Evolutionary conservation across 257 asterid genomes (phyloP).

Genomic region (Nicotiana benthamiana): DNA sequence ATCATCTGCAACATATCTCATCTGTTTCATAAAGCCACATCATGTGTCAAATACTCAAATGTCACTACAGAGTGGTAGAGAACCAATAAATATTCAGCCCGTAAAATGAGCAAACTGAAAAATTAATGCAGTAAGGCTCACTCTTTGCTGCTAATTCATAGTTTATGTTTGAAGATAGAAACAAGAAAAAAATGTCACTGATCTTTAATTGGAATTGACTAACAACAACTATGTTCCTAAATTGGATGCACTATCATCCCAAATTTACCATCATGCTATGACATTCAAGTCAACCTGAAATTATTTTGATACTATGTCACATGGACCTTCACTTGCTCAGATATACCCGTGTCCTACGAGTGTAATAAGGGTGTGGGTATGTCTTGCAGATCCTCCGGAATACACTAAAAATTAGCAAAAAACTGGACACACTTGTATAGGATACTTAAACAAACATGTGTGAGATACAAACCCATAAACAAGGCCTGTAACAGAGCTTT

Average conservation of each 20-base stretch:
- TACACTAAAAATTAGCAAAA: neutral
- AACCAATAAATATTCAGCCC: neutral
- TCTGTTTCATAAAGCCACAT: slow-evolving; percentile 33
- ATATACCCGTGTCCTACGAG: neutral
- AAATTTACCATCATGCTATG: neutral
- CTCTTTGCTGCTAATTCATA: neutral
- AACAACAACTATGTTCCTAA: neutral
- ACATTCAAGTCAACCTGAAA: neutral
- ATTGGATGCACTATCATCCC: neutral
- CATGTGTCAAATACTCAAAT: neutral
- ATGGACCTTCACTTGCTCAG: neutral
- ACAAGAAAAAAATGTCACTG: neutral
- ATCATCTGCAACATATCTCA: slow-evolving; percentile 75
- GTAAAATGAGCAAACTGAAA: neutral
- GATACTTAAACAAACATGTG: neutral
- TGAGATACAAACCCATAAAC: neutral
- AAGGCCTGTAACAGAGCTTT: neutral
- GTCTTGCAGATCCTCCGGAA: neutral
- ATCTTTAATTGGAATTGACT: neutral
- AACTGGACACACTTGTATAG: neutral
- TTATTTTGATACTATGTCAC: neutral
- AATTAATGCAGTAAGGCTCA: neutral
- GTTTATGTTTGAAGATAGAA: neutral
- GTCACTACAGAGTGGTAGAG: neutral
- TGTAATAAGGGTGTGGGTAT: neutral